These are phyloP conservation scores for Tympanopsis confertula DNA, from an alignment of 2,329 filamentous ascomycete genomes.

Conservation along the genomic window DNA sequence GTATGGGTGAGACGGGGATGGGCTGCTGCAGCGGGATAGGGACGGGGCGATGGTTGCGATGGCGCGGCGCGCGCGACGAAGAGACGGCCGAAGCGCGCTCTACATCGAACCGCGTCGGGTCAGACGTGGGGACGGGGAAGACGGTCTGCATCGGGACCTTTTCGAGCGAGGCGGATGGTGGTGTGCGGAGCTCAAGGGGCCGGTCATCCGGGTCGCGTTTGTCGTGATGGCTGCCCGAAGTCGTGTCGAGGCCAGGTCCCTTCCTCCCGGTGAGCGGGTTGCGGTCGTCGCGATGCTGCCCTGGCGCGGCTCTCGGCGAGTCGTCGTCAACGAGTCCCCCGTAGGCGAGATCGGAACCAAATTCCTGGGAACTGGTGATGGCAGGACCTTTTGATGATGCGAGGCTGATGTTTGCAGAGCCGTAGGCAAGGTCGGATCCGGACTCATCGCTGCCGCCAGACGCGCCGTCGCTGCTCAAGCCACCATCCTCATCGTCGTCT, in stretches of 20 bases:
- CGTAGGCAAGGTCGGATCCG: slow-evolving; percentile 23
- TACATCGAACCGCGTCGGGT: slow-evolving; percentile 51
- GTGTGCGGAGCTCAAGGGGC: no score
- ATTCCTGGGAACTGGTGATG: slow-evolving; percentile 8
- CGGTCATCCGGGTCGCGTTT: no score
- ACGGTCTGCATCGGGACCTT: slow-evolving; percentile 44
- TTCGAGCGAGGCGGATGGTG: slow-evolving; percentile 19
- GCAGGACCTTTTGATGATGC: slow-evolving; percentile 2
- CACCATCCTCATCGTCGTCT: slow-evolving; percentile 22
- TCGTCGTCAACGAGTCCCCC: no score
- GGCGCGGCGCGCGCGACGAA: slow-evolving; percentile 22
- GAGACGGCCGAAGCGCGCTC: slow-evolving; percentile 35
- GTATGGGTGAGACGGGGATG: slow-evolving; percentile 65
- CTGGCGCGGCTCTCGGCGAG: no score
- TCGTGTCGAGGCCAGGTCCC: no score
- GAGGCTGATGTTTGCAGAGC: slow-evolving; percentile 15
- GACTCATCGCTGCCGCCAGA: no score
- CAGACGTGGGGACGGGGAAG: slow-evolving; percentile 54
- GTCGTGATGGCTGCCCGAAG: no score
- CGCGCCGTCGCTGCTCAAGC: neutral
- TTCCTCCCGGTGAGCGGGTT: no score
- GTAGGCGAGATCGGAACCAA: neutral
- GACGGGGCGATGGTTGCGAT: slow-evolving; percentile 34
- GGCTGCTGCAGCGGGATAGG: slow-evolving; percentile 72
- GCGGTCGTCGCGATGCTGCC: no score